Evolutionary conservation across 106 monocot species (phyloP), one percentile per base, ranked within the genome.

Genomic region (Allium cepa): DNA sequence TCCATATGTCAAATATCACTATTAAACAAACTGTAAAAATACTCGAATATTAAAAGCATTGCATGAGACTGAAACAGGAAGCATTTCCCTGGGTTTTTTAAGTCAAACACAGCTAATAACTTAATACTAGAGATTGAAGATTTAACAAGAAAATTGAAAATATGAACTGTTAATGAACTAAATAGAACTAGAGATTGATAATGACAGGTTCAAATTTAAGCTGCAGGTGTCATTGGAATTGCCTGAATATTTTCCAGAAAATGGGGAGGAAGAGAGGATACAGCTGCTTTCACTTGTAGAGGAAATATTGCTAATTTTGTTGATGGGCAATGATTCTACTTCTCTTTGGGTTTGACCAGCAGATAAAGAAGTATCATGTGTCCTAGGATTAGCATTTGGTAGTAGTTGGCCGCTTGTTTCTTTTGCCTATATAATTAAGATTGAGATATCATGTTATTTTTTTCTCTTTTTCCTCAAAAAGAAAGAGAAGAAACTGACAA

Each of bases 201-300:
- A 51, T 0, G 66, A 66, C n/a, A 66, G 66, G 14, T 66, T 48
- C 50, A 66, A 48, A 26, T 66, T 66, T 22, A 66, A 1, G 26
- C 22, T 26, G 66, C 66, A 66, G 49, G 7, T 11, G 7, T 11
- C 66, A 51, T 52, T 52, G n/a, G 66, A 66, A 52, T 52, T 51
- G 66, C 52, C 51, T 52, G 66, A 66, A 52, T 52, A 51, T 52
- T 66, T 49, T 17, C 65, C 50, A 4, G 17, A 66, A 18, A 10
- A 18, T 52, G 50, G 52, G 49, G 22, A 18, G 0, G 66, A 52
- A 12, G 65, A 65, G 10, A 22, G 52, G 66, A 26, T 52, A 52
- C 66, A 50, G 66, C 66, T 66, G 66, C 22, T 66, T 7, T 66
- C 66, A 52, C 66, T 66, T 18, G 66, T 52, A 51, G 66, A 66